phyloP scores from a whole-genome alignment of 106 monocot genomes.

The Acorus gramineus region DNA sequence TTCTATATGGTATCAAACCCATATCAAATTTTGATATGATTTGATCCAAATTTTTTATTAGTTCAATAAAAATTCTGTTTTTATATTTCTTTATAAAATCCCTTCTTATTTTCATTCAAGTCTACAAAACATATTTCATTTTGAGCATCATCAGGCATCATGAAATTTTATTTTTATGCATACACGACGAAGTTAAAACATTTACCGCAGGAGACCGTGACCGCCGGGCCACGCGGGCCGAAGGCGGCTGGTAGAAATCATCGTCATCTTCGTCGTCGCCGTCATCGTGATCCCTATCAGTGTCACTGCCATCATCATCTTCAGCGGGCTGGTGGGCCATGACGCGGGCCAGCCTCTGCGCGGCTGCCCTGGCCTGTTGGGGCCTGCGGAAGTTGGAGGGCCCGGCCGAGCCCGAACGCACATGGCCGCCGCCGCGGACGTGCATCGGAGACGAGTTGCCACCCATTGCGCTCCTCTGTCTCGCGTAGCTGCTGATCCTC shows the following conservation, averaged over 20 bases:
- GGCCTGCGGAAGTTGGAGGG: conserved; percentile 13
- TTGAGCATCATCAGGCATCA: too few species aligned
- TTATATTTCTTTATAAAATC: too few species aligned
- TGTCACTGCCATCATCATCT: conserved; percentile 13
- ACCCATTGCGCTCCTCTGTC: conserved; percentile 14
- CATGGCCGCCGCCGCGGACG: conserved; percentile 13
- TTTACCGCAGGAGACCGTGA: conserved; percentile 38
- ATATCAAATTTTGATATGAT: too few species aligned
- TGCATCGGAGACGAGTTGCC: conserved; percentile 30
- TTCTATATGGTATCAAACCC: too few species aligned
- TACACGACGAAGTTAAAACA: not conserved
- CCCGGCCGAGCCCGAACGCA: conserved; percentile 30
- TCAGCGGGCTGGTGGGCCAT: conserved; percentile 29
- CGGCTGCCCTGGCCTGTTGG: conserved; percentile 48
- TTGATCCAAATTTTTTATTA: too few species aligned
- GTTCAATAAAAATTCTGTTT: too few species aligned
- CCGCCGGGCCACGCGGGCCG: conserved; percentile 29
- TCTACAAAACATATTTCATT: too few species aligned
- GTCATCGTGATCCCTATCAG: conserved; percentile 3
- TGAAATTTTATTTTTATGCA: too few species aligned
- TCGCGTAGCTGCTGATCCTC: conserved; percentile 2
- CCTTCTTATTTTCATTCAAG: too few species aligned
- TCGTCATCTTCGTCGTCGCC: not conserved
- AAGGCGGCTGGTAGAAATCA: conserved; percentile 1
- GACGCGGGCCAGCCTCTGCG: conserved; percentile 43